These are phyloP conservation scores for Chrysopogon serrulatus DNA, from an alignment of 176 grass and related monocot species.

Conservation along the genomic window DNA sequence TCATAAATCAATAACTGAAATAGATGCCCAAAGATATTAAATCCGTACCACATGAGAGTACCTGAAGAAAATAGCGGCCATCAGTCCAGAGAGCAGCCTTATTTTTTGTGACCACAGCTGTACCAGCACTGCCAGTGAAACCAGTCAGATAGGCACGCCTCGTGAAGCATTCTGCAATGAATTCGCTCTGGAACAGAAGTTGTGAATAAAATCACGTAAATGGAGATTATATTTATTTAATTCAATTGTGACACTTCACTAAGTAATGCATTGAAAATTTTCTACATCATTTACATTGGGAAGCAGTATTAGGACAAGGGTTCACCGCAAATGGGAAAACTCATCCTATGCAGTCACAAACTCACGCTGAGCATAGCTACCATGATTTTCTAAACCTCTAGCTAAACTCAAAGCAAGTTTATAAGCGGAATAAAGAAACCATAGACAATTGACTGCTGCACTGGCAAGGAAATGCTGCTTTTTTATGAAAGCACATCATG, in stretches of 20 bases:
- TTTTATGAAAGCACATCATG: neutral
- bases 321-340: neutral
- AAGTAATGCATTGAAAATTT: neutral
- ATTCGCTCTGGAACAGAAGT: slow-evolving; percentile 68
- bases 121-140: slow-evolving; percentile 97
- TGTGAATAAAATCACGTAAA: slow-evolving; percentile 5
- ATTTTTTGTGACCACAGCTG: slow-evolving; percentile 88
- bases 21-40: neutral
- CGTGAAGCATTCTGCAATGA: slow-evolving; percentile 87
- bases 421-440: neutral
- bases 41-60: neutral
- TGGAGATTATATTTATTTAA: neutral
- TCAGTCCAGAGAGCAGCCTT: slow-evolving; percentile 96
- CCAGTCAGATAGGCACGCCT: slow-evolving; percentile 76
- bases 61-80: slow-evolving; percentile 98
- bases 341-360: neutral
- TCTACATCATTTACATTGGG: neutral
- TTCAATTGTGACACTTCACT: neutral
- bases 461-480: neutral
- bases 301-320: neutral
- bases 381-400: neutral
- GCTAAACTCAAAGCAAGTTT: neutral
- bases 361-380: neutral
- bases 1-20: neutral
- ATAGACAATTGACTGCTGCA: neutral